Percentiles rank a stretch among this genome's conserved stretches.
Evolutionary conservation across 306 rosid species (phyloP).

Genomic region (cucumber (Cucumis sativus)): DNA sequence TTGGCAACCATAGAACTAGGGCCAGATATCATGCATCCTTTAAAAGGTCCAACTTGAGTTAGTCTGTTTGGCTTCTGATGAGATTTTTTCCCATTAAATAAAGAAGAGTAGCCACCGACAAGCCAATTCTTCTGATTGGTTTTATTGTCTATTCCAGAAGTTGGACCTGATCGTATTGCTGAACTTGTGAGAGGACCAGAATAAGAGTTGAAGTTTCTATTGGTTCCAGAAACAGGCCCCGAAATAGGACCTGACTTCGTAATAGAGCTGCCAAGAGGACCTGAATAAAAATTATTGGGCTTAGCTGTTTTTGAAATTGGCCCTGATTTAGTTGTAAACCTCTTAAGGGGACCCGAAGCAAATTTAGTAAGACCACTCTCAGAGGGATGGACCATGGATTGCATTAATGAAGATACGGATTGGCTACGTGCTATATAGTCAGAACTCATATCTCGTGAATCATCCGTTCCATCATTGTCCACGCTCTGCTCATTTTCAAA

Average conservation of each 20-base stretch:
- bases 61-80: constrained; percentile 35
- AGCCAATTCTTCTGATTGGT: constrained; percentile 44
- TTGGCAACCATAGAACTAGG: constrained; percentile 32
- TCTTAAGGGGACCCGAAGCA: constrained; percentile 84
- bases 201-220: constrained; percentile 33
- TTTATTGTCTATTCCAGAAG: constrained; percentile 45
- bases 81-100: constrained; percentile 36
- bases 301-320: constrained; percentile 22
- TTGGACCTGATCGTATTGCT: constrained; percentile 33
- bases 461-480: constrained; percentile 25
- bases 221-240: constrained; percentile 40
- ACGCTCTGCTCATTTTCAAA: constrained; percentile 48
- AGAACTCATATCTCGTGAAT: constrained; percentile 25
- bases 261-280: constrained; percentile 58
- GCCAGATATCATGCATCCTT: constrained; percentile 43
- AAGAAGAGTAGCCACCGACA: constrained; percentile 24
- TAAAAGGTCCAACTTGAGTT: constrained; percentile 89
- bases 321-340: constrained; percentile 28
- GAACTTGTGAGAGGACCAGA: constrained; percentile 70
- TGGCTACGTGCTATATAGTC: constrained; percentile 46
- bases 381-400: constrained; percentile 39
- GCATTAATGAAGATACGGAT: constrained; percentile 63
- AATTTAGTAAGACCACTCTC: constrained; percentile 45
- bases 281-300: constrained; percentile 40
- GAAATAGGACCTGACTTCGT: constrained; percentile 50